phyloP scores from a whole-genome alignment of 2,329 filamentous ascomycete genomes.

The Diaporthe velutina region DNA sequence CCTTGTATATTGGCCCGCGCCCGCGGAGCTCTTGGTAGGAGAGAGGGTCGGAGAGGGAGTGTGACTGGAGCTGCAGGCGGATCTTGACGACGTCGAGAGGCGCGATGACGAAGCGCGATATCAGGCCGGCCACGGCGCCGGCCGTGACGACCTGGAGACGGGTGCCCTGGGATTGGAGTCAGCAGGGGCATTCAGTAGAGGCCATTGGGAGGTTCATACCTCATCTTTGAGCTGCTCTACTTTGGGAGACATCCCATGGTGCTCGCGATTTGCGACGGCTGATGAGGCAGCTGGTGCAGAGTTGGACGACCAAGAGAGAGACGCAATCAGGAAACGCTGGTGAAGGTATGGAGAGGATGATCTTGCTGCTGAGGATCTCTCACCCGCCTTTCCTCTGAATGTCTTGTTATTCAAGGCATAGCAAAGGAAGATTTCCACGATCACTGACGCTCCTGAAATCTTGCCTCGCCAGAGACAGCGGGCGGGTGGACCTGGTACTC shows the following conservation, averaged over 20 bases:
- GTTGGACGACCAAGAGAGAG: neutral
- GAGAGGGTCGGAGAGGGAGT: conserved; percentile 82
- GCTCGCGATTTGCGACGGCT: neutral
- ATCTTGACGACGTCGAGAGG: conserved; percentile 99
- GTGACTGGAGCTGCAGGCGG: conserved; percentile 91
- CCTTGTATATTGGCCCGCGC: conserved; percentile 72
- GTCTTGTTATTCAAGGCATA: neutral
- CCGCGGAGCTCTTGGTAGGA: conserved; percentile 63
- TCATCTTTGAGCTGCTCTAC: conserved; percentile 69
- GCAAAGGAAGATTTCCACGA: neutral
- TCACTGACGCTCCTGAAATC: neutral
- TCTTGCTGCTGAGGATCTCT: conserved; percentile 11
- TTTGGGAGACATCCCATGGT: conserved; percentile 57
- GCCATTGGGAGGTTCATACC: conserved; percentile 51
- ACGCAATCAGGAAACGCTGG: neutral
- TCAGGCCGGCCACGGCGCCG: conserved; percentile 79
- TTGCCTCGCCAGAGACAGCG: neutral
- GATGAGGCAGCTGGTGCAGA: neutral
- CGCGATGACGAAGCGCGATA: conserved; percentile 93
- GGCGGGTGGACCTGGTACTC: conserved; percentile 13
- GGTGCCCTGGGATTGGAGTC: conserved; percentile 59
- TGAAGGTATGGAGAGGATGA: neutral
- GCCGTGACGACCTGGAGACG: conserved; percentile 68
- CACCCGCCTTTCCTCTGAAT: conserved; percentile 11
- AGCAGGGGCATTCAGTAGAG: neutral